Evolutionary conservation across 1,284 basidiomycete species (phyloP), one percentile per base, ranked within the genome.

Genomic region (Leccinum subrobustum): DNA sequence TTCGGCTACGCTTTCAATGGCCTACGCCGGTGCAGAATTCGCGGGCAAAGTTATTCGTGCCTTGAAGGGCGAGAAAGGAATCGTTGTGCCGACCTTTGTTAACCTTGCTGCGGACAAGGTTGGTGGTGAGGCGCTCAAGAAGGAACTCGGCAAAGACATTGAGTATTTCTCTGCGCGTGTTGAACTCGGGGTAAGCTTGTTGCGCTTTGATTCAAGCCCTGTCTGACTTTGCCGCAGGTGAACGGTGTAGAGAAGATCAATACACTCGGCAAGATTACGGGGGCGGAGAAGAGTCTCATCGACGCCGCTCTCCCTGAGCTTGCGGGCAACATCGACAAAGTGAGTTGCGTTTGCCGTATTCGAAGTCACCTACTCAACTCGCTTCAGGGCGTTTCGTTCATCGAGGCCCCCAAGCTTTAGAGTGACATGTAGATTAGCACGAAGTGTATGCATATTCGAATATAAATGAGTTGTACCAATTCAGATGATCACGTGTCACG

Each of bases 1-100:
- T 52, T 89, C 86, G 37, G 93, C 93, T 39, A 95, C 93, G 23
- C 86, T 95, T 65, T 93, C 91, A 33, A 95, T 95, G 93, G 93
- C 92, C 57, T 94, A 90, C 79, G 88, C 93, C 64, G 94, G 94
- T 72, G 92, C 92, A 52, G 87, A 93, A 76, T 96, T 96, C 72
- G 83, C 93, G 54, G 75, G 76, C 68, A 89, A 90, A 67, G 79
- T 98, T 69, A 81, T 98, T 72, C 86, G 88, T 60, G 95, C 93
- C n/a, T 64, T 94, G 67, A 88, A 88, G 65, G 96, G 96, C 69
- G 93, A 95, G 81, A 89, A 88, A 76, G 92, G 92, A 63, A 86
- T 98, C 68, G 78, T 92, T 61, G 85, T 88, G 42, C 95, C 95
- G 35, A 90, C 87, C 64, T 98, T 89, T 71, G 92, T 98, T 69